Evolutionary conservation across 257 asterid genomes (phyloP), one percentile per base, ranked within the genome.

Genomic region (Nyctanthes arbortristis): DNA sequence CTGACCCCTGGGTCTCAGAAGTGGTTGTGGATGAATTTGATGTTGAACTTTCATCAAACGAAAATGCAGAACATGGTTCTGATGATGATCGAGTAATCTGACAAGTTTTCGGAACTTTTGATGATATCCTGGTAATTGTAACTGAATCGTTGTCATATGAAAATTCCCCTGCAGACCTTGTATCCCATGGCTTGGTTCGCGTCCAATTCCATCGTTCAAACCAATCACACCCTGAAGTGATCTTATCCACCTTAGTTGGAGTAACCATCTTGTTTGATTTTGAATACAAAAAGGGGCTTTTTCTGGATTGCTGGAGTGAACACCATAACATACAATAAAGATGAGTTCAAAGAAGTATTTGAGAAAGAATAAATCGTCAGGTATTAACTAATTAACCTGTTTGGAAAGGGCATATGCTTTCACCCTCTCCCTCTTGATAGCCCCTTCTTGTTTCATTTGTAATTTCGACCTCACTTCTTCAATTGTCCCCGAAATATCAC

Each of bases 91-190:
- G 22, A 64, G 37, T 43, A n/a, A 49, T 47, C 12, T 30, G 75
- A 10, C 72, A 67, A 20, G 33, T 45, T 3, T 8, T 49, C 3
- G 75, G 59, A 7, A 79, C 75, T 35, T 76, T 79, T 34, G 78
- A 35, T 28, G 84, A 80, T 34, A 73, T 73, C 68, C 75, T 59
- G 1, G 80, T 73, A 1, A 75, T 36, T 33, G 61, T 78, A 10
- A 74, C 71, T 0, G 61, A 60, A 32, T 72, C 75, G 28, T 59
- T 37, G 16, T 75, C 75, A 0, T 72, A 35, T 1, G 71, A 69
- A 22, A 52, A 52, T 18, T 64, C 56, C 25, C 29, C 58, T 0
- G 27, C 31, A 2, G 52, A 43, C 32, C 27, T 40, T 5, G 35
- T 64, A 20, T 64, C 57, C 69, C 69, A 40, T 2, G 69, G 57